Percentiles rank a stretch among this genome's conserved stretches.
These are phyloP conservation scores for Nitzschia sp. DNA, from an alignment of 108 stramenopile species.

Conservation along the genomic window DNA sequence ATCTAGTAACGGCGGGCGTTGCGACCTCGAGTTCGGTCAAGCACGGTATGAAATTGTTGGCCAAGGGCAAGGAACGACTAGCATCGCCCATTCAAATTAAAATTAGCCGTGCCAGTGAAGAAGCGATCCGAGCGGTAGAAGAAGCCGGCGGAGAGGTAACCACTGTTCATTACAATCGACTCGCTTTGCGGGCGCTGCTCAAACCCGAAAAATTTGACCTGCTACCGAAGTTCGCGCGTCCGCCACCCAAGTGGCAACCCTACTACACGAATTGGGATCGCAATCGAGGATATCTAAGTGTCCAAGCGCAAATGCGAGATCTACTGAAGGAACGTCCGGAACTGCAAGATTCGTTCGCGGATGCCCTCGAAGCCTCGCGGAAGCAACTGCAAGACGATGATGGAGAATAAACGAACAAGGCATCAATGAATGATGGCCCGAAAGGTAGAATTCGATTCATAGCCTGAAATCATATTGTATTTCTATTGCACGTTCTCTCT, in stretches of 20 bases:
- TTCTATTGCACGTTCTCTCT: no score
- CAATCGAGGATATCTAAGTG: conserved; percentile 91
- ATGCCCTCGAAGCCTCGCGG: conserved; percentile 22
- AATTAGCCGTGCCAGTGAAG: conserved; percentile 83
- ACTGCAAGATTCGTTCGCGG: conserved; percentile 39
- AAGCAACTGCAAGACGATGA: neutral
- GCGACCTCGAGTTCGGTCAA: conserved; percentile 68
- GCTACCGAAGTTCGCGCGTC: conserved; percentile 89
- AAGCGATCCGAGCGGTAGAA: conserved; percentile 93
- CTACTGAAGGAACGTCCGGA: conserved; percentile 62
- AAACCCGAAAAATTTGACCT: conserved; percentile 90
- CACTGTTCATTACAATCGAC: conserved; percentile 92
- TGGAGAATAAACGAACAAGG: no score
- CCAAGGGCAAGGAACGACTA: conserved; percentile 61
- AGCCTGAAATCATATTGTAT: no score
- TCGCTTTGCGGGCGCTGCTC: conserved; percentile 88
- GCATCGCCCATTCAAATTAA: conserved; percentile 82
- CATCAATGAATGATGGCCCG: no score
- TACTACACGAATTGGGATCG: conserved; percentile 92
- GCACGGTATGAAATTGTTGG: conserved; percentile 90
- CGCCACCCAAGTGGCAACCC: conserved; percentile 91
- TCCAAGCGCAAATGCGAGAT: conserved; percentile 83
- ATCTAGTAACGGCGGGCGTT: conserved; percentile 87
- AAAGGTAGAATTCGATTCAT: no score
- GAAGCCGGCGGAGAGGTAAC: conserved; percentile 93